These are phyloP conservation scores for Diaporthe vexans DNA, from an alignment of 2,329 filamentous ascomycete species.

Conservation along the genomic window DNA sequence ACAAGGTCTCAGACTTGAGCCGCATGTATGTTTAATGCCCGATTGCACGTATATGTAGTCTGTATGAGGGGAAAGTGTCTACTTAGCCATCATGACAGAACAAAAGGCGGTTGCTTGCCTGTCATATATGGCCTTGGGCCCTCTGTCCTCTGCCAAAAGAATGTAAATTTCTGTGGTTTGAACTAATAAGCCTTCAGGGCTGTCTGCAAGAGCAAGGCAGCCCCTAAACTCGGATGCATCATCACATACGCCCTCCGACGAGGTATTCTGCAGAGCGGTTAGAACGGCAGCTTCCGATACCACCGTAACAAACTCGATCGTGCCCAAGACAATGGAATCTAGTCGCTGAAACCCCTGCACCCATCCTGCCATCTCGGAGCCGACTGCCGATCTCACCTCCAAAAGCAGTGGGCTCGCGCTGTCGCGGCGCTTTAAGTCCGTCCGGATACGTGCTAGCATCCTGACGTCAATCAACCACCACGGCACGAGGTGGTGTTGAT, in stretches of 20 bases:
- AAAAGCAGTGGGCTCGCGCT: slow-evolving; percentile 7
- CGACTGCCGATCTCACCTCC: slow-evolving; percentile 20
- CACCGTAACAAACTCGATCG: not conserved
- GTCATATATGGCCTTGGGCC: not conserved
- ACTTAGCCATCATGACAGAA: not conserved
- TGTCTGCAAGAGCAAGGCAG: not conserved
- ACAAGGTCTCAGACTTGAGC: not conserved
- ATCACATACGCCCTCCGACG: not conserved
- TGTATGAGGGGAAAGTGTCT: not conserved
- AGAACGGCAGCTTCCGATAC: not conserved
- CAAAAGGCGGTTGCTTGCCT: not conserved
- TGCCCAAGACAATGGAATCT: not conserved
- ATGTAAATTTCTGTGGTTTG: too few species aligned
- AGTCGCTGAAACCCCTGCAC: not conserved
- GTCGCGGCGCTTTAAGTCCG: not conserved
- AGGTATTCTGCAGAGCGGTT: not conserved
- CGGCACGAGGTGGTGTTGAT: too few species aligned
- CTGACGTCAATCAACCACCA: slow-evolving; percentile 25
- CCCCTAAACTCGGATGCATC: not conserved
- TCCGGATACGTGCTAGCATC: slow-evolving; percentile 6
- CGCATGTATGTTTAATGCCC: not conserved
- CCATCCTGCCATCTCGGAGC: not conserved
- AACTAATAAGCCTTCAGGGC: not conserved
- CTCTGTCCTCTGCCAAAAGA: not conserved
- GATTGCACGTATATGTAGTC: not conserved